Percentiles rank a stretch among this genome's conserved stretches.
Conservation (phyloP, 2,329 filamentous ascomycete genomes). For the Penicillium sp. region DNA sequence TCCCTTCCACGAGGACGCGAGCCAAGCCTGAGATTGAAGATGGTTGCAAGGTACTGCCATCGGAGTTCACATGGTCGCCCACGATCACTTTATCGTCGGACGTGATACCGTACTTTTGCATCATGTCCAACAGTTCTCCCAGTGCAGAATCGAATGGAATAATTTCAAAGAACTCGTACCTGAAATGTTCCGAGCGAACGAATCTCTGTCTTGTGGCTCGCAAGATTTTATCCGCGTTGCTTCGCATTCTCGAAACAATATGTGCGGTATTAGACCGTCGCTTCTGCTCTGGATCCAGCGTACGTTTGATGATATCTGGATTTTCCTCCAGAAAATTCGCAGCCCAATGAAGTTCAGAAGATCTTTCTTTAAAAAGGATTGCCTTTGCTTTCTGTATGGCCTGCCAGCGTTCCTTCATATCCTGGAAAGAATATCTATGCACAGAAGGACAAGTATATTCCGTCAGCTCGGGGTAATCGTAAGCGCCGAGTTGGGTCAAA, state of each 20-base stretch:
- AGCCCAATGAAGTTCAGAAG: constrained; percentile 11
- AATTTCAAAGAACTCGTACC: constrained; percentile 10
- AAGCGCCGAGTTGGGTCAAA: background rate
- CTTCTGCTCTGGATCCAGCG: constrained; percentile 16
- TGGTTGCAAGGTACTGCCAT: background rate
- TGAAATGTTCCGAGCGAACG: constrained; percentile 2
- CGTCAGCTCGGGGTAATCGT: background rate
- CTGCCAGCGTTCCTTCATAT: constrained; percentile 4
- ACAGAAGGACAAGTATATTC: background rate
- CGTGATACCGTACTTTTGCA: constrained; percentile 8
- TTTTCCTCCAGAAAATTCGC: constrained; percentile 22
- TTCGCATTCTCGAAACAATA: constrained; percentile 7
- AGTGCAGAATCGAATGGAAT: constrained; percentile 16
- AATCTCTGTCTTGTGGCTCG: background rate
- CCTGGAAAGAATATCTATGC: background rate
- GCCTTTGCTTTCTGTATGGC: constrained; percentile 8
- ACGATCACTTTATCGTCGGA: background rate
- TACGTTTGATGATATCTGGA: constrained; percentile 23
- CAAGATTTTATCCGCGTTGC: background rate
- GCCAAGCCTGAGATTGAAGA: background rate
- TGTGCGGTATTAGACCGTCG: constrained; percentile 17
- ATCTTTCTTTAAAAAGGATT: background rate
- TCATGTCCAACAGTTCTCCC: constrained; percentile 6
- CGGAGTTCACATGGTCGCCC: background rate
- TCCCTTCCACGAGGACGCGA: constrained; percentile 4